phyloP scores from a whole-genome alignment of 2,329 filamentous ascomycete genomes.

The Sporothrix luriei region DNA sequence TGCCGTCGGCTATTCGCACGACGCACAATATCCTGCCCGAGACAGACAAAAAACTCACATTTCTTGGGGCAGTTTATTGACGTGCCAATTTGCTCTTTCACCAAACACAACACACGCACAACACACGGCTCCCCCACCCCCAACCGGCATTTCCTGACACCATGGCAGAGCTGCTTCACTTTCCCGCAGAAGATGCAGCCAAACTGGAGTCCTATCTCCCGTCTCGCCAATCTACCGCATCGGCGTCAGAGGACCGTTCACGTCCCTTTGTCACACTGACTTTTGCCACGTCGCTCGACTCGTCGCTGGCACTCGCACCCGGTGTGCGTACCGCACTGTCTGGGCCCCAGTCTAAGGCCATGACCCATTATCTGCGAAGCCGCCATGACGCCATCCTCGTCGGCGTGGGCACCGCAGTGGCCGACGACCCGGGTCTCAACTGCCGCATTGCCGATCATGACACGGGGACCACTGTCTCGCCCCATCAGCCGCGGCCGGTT shows the following conservation, averaged over 20 bases:
- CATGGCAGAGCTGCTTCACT: constrained; percentile 37
- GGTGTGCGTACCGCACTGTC: constrained; percentile 83
- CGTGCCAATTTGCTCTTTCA: neutral
- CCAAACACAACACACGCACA: neutral
- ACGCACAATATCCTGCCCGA: neutral
- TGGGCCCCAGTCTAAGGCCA: constrained; percentile 78
- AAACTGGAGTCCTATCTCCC: constrained; percentile 38
- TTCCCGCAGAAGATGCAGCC: constrained; percentile 36
- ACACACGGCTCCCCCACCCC: neutral
- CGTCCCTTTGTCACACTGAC: constrained; percentile 73
- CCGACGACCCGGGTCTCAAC: constrained; percentile 84
- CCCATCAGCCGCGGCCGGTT: constrained; percentile 73
- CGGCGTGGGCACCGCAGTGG: constrained; percentile 79
- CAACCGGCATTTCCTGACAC: neutral
- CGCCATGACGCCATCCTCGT: constrained; percentile 82
- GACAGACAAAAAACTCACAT: neutral
- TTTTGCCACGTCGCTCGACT: constrained; percentile 88
- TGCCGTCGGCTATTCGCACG: constrained; percentile 5
- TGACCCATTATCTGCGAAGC: constrained; percentile 89
- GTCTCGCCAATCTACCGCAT: constrained; percentile 2
- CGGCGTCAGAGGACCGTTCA: neutral
- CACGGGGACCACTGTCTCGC: constrained; percentile 36
- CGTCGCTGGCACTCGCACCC: constrained; percentile 72
- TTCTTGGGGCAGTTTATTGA: neutral
- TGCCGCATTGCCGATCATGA: constrained; percentile 66